These are phyloP conservation scores for Urochloa ruziziensis DNA, from an alignment of 176 grass and related monocot genomes.

Conservation along the genomic window DNA sequence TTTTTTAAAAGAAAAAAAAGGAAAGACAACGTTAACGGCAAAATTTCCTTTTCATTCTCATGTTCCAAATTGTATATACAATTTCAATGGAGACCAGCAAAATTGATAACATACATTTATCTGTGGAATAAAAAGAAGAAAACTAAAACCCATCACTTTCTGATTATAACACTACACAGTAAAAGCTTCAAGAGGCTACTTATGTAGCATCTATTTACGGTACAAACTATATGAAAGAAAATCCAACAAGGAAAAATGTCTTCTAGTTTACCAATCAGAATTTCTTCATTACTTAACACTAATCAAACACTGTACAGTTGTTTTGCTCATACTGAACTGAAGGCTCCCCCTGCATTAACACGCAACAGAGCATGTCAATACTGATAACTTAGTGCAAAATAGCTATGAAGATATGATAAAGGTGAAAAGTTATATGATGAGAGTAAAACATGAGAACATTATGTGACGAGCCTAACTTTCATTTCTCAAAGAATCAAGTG, in stretches of 20 bases:
- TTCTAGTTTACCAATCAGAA: constrained; percentile 30
- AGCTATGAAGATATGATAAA: background rate
- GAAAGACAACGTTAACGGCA: background rate
- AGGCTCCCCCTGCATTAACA: constrained; percentile 28
- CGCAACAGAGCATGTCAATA: constrained; percentile 8
- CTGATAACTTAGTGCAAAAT: background rate
- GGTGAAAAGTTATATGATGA: background rate
- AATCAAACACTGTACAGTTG: constrained; percentile 62
- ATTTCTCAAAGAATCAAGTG: constrained; percentile 4
- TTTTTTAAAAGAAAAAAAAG: background rate
- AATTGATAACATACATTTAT: constrained; percentile 18
- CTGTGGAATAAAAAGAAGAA: constrained; percentile 11
- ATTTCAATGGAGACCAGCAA: background rate
- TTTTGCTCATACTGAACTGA: constrained; percentile 35
- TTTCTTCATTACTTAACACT: constrained; percentile 24
- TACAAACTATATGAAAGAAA: constrained; percentile 34
- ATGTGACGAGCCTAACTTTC: background rate
- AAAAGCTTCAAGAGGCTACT: constrained; percentile 22
- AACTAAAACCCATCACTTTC: background rate
- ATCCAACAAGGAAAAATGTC: constrained; percentile 15
- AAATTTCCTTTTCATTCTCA: background rate
- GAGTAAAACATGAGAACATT: background rate
- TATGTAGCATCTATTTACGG: constrained; percentile 26
- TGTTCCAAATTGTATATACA: constrained; percentile 35
- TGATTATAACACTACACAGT: constrained; percentile 1